Conservation (phyloP, 169 alveolate genomes). For the Eimeria acervulina region DNA sequence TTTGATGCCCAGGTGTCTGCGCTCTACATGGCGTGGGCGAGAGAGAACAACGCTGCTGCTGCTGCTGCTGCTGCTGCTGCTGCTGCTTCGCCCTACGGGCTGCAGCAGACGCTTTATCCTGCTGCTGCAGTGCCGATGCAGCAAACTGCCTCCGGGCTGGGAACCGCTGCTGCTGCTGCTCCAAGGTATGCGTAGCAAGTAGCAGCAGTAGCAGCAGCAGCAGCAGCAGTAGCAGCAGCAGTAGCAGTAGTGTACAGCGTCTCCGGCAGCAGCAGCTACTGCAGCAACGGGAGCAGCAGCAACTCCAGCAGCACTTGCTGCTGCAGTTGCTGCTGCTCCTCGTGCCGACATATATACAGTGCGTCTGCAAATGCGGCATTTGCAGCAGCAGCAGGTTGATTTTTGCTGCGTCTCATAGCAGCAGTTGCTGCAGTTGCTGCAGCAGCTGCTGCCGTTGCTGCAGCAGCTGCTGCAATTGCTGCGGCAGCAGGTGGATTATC, state of each 20-base stretch:
- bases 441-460: not conserved
- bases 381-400: slow-evolving; percentile 1
- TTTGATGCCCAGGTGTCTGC: slow-evolving; percentile 14
- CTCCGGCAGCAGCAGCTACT: not conserved
- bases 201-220: slow-evolving; percentile 39
- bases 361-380: not conserved
- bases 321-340: not conserved
- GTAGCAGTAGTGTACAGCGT: not conserved
- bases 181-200: not conserved
- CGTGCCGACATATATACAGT: no score
- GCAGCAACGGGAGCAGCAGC: no score
- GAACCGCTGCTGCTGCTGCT: slow-evolving; percentile 21
- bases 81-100: slow-evolving; percentile 8
- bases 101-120: not conserved
- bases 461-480: not conserved
- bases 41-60: slow-evolving; percentile 23
- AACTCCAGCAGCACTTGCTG: no score
- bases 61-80: slow-evolving; percentile 60
- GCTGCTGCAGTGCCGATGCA: slow-evolving; percentile 47
- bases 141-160: not conserved
- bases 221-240: slow-evolving; percentile 30
- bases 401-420: not conserved
- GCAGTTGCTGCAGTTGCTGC: slow-evolving; percentile 4
- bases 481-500: not conserved
- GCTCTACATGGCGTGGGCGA: not conserved